Evolutionary conservation across 805 yeast genomes (phyloP), one percentile per base, ranked within the genome.

Genomic region (Candida cerambycidarum): DNA sequence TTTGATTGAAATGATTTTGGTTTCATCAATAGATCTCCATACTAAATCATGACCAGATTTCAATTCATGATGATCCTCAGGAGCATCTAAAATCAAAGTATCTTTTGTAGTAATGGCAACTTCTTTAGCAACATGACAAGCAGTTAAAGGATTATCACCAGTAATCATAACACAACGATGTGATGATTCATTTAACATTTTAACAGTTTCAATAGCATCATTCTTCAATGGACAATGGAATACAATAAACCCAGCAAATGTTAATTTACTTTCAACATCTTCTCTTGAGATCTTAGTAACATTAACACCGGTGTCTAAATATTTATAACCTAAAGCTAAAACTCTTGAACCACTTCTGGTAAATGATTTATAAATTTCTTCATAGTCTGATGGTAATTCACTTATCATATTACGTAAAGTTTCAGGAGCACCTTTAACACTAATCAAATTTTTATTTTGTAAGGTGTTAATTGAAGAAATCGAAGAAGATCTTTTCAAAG

Each of bases 341-440:
- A 93, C 99, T 71, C 99, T 89, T 39, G 96, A 87, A 54, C 99
- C 99, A 36, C 95, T 75, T 69, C 97, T 85, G 14, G 98, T 93
- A 60, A 86, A 93, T 10, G 89, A 81, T 65, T 90, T 90, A 69
- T 80, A 93, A 35, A 83, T 79, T 17, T 80, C 86, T 61, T 92
- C 97, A 59, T 92, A 93, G 53, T 80, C 74, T 23, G 68, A 78
- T 15, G 98, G 97, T 44, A 85, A 80, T 35, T 70, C 71, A 33
- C 63, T 54, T 48, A 93, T 67, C 87, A 93, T 88, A 44, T 72
- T 75, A 60, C 83, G 82, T 54, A 93, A 81, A 14, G 97, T 93
- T 68, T 93, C 99, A 4, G 99, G 99, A 1, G 99, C 99, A 75
- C 99, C 99, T 68, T 93, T 93, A 33, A 83, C 95, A 51, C 96